Base-by-base conservation (phyloP, 331 rosid genomes). In the Rosa hybrid region DNA sequence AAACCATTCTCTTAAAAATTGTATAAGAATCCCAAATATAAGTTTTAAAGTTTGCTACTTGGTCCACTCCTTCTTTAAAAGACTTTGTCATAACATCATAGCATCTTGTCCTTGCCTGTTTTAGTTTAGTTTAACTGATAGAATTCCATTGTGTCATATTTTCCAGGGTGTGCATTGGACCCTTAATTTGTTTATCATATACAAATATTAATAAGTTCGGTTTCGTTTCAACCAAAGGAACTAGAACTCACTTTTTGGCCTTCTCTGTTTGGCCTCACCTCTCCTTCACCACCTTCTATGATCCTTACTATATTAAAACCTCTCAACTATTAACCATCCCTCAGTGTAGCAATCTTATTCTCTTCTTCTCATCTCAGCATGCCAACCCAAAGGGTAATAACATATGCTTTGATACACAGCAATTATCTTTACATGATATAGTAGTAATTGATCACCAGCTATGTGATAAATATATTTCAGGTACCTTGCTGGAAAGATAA, bases 401-500 rank as follows among this genome's bases (percentile, higher is more conserved):
- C 71, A n/a, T 60, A 21, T 23, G 71, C 57, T 60, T 23, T 14
- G 41, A 21, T 42, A 13, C 60, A 6, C 9, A 45, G 12, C 46
- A 21, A 53, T 56, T 5, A 23, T 54, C 8, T 78, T 83, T 77
- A 76, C 81, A 49, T 74, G 65, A 72, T n/a, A 8, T 57, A 2
- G 23, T 38, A 44, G 63, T 7, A 14, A 46, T 42, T 39, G 69
- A 67, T 74, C 38, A 78, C 7, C 44, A 34, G 71, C 6, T 67
- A 67, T 42, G 53, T 84, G 69, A 76, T 34, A 8, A 6, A 46
- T 8, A 45, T 45, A 9, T 78, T 84, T 59, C 75, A 87, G 97
- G 90, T 84, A 75, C 82, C 14, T 65, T 76, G 76, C 72, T 20
- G 86, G 69, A 88, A 73, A 79, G 90, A 82, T 17, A 90, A 89